Evolutionary conservation across 306 rosid genomes (phyloP), one percentile per base, ranked within the genome.

Genomic region (Vicia villosa): DNA sequence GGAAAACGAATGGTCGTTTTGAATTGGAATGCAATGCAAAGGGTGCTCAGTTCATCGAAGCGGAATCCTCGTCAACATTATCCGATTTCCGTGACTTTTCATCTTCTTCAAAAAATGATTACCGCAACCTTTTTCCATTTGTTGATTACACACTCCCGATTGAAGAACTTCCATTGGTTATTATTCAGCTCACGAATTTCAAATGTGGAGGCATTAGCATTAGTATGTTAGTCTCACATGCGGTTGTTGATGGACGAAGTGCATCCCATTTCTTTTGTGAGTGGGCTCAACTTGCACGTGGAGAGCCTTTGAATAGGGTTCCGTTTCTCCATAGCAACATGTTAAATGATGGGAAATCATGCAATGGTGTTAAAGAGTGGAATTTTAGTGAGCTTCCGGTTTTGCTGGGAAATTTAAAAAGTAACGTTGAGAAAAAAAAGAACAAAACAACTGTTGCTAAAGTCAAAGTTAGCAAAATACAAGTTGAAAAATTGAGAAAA

Each of bases 251-350:
- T 47, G 96, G 94, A 21, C 80, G 28, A 14, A 71, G 88, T 3
- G 77, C 77, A 0, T 14, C 68, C 3, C 88, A 81, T 59, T 86
- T 87, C 50, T 6, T 76, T 14, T 59, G 22, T 0, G 87, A 83
- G 55, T 87, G 93, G 93, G 75, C 89, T 0, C 68, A 82, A 19
- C 55, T 85, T 7, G 82, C 86, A 1, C 72, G 89, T 0, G 92
- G 88, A 0, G 83, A 83, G 70, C 74, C 86, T 3, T 0, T 80
- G 5, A 47, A 64, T 10, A 81, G 16, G 22, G 3, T 1, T 13
- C 97, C 97, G 0, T 71, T 79, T 59, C 79, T 65, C 3, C 84
- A 86, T 20, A 49, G 82, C 0, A 74, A 5, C 32, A 28, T 1
- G 63, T 54, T 1, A 5, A 81, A 8, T 17, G 9, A 0, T 43